These are phyloP conservation scores for Amesomyces nigricolor DNA, from an alignment of 2,329 filamentous ascomycete genomes.

Conservation along the genomic window DNA sequence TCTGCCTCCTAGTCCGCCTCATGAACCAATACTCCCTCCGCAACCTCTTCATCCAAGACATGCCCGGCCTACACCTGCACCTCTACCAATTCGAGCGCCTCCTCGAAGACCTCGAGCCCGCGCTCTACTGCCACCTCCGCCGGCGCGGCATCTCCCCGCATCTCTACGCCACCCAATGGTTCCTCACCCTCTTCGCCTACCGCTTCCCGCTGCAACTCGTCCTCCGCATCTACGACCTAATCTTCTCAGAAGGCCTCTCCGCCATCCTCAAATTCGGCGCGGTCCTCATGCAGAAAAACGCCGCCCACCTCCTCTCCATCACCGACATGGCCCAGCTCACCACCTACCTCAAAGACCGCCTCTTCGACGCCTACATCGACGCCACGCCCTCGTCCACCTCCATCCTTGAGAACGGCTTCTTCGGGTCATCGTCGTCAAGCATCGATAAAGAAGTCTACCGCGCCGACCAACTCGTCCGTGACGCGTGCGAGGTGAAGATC, in stretches of 20 bases:
- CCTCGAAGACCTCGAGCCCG: constrained; percentile 88
- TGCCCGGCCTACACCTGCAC: constrained; percentile 90
- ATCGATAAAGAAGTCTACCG: constrained; percentile 94
- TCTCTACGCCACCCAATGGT: constrained; percentile 98
- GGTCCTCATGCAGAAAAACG: constrained; percentile 94
- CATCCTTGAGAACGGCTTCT: constrained; percentile 93
- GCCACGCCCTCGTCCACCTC: constrained; percentile 87
- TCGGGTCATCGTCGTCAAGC: constrained; percentile 82
- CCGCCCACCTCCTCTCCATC: constrained; percentile 69
- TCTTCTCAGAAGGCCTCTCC: constrained; percentile 85
- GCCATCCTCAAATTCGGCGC: constrained; percentile 94
- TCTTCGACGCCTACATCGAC: constrained; percentile 98
- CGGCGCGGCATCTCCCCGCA: constrained; percentile 83
- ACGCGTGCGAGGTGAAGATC: constrained; percentile 83
- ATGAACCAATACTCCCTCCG: constrained; percentile 97
- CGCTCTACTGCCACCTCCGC: constrained; percentile 88
- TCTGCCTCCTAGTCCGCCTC: constrained; percentile 82
- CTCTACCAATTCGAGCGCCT: constrained; percentile 93
- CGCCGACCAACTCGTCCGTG: constrained; percentile 85
- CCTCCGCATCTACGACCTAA: constrained; percentile 91
- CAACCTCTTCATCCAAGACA: constrained; percentile 89
- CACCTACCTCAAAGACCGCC: constrained; percentile 82
- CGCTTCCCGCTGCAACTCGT: constrained; percentile 95
- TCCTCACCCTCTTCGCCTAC: constrained; percentile 96
- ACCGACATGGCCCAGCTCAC: constrained; percentile 88